Base-by-base conservation (phyloP, 176 grass and related monocot genomes). In the Aechmea fasciata region DNA sequence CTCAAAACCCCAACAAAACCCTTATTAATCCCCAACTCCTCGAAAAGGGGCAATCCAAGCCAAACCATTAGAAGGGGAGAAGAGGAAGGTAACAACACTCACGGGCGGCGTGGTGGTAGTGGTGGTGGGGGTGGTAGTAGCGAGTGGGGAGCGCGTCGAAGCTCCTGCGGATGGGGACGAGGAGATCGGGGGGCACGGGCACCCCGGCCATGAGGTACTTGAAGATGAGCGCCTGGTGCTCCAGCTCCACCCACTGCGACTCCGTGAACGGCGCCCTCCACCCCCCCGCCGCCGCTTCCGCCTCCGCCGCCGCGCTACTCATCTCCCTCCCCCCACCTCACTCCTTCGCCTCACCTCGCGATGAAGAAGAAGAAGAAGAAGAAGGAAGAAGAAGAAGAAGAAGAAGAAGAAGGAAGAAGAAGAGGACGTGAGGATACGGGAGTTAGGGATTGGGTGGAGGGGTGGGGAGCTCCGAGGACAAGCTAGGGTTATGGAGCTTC, bases 151-250 rank as follows among this genome's bases (percentile, higher is more conserved):
- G 17, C 20, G 83, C 76, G 75, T 81, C 71, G 73, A 83, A 78
- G 84, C 81, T 67, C 65, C 76, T 83, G 47, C 89, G 87, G 71
- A 90, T 80, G 59, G 89, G 89, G 71, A 90, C 72, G 71, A 99
- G 87, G 71, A 99, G 94, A 87, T 99, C 94, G 29, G 84, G 82
- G 13, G 94, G 94, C 74, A 99, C 89, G 19, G 94, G 94, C 9
- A 90, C 87, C 52, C 94, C 89, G 7, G 94, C 89, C 79, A 93
- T 93, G 67, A 99, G 73, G 50, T 99, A 99, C 90, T 99, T 99
- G 75, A 79, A 85, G 11, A 99, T 93, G 57, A 99, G 90, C 57
- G 94, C 94, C 73, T 99, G 94, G 69, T 99, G 94, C 87, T 99
- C 94, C 47, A 99, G 94, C 74, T 99, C 94, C 15, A 83, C 82